Evolutionary conservation across 2,329 filamentous ascomycete species (phyloP).

Genomic region (Balansia obtecta): DNA sequence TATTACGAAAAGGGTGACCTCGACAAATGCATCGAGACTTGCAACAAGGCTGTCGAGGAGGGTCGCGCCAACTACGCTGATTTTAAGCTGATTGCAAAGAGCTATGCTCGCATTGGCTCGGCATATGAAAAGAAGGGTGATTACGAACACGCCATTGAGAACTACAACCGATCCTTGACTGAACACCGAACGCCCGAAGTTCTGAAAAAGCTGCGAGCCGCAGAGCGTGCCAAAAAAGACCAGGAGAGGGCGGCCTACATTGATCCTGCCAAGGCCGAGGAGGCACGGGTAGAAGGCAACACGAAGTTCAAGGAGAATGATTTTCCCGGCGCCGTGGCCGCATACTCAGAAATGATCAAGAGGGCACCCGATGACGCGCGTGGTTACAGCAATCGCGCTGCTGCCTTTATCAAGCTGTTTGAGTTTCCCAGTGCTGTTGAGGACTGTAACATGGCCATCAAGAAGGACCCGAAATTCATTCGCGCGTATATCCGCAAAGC

Average conservation of each 20-base stretch:
- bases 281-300: conserved; percentile 89
- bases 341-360: conserved; percentile 95
- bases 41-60: conserved; percentile 79
- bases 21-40: conserved; percentile 73
- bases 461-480: conserved; percentile 84
- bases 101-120: conserved; percentile 90
- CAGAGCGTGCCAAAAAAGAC: conserved; percentile 77
- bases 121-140: conserved; percentile 87
- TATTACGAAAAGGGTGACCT: conserved; percentile 96
- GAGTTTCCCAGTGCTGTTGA: conserved; percentile 87
- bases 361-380: conserved; percentile 84
- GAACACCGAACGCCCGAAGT: conserved; percentile 95
- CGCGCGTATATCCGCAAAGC: conserved; percentile 94
- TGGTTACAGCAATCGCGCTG: conserved; percentile 94
- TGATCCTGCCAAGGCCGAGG: conserved; percentile 83
- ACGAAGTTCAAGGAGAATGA: conserved; percentile 94
- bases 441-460: conserved; percentile 85
- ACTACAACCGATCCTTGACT: conserved; percentile 87
- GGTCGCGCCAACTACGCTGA: conserved; percentile 83
- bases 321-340: conserved; percentile 88
- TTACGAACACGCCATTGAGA: conserved; percentile 65
- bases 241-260: conserved; percentile 69
- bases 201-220: conserved; percentile 79
- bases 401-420: conserved; percentile 92
- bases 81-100: conserved; percentile 97